These are phyloP conservation scores for Blastobotrys illinoisensis DNA, from an alignment of 1,139 yeast species.

Conservation along the genomic window DNA sequence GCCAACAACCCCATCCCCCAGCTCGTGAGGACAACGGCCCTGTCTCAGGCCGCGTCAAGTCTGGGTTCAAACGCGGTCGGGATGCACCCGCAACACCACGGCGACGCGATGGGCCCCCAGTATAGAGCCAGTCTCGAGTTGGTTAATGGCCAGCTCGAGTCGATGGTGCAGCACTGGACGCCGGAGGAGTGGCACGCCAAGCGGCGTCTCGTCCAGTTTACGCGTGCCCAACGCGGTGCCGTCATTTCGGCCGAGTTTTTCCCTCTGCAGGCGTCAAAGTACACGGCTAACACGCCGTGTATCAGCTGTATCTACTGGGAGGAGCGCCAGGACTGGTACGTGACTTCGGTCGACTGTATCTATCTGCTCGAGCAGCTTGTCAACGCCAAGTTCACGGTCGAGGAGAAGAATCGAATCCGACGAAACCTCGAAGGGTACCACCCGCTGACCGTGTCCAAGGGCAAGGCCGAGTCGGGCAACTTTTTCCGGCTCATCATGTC, in stretches of 20 bases:
- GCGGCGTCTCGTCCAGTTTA: constrained; percentile 34
- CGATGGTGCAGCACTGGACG: constrained; percentile 33
- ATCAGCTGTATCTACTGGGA: constrained; percentile 62
- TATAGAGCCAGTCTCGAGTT: constrained; percentile 31
- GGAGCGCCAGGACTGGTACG: constrained; percentile 46
- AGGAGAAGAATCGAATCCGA: constrained; percentile 65
- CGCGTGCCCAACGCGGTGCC: constrained; percentile 34
- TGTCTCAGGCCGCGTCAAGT: constrained; percentile 28
- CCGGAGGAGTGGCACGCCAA: constrained; percentile 30
- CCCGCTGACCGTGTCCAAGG: constrained; percentile 55
- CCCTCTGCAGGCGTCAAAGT: constrained; percentile 31
- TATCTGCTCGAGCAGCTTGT: constrained; percentile 53
- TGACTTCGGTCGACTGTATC: constrained; percentile 65
- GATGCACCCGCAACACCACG: constrained; percentile 10
- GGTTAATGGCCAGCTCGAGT: constrained; percentile 30
- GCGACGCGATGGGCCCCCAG: constrained; percentile 15
- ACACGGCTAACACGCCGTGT: constrained; percentile 29
- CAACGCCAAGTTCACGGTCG: constrained; percentile 54
- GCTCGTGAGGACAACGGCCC: constrained; percentile 28
- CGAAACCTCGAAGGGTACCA: constrained; percentile 61
- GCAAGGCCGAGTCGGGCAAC: constrained; percentile 40
- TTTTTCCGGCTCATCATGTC: constrained; percentile 60
- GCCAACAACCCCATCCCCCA: constrained; percentile 19
- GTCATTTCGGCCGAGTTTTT: constrained; percentile 31
- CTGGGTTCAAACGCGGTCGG: constrained; percentile 21